Evolutionary conservation across 1,139 yeast species (phyloP), one percentile per base, ranked within the genome.

Genomic region (Pichia sp.): DNA sequence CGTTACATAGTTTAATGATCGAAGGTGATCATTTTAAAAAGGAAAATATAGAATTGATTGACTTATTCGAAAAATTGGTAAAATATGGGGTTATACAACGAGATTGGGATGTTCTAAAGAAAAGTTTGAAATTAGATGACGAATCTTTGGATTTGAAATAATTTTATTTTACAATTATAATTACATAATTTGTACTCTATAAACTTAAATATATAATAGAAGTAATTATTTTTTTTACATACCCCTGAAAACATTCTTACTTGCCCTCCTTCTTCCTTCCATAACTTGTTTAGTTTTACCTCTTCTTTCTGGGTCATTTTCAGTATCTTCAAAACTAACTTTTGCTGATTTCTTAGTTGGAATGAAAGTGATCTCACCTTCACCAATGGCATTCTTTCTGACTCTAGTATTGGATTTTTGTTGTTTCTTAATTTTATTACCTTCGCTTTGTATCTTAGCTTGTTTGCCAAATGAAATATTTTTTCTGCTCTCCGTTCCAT

Each of bases 241-340:
- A 45, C 95, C 94, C 56, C 96, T 78, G 70, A 87, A 86, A 36
- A 78, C 83, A 62, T 87, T 87, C 58, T 80, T 85, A 52, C 94
- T 81, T n/a, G 96, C 97, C 54, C 90, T 77, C 70, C 97, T 80
- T 65, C 96, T 79, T 38, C 94, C 95, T 41, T 82, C 86, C 57
- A 72, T 82, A 51, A 89, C 74, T 64, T 86, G 96, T 57, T 74
- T 81, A 30, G 81, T 74, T 68, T 94, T 78, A 37, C 96, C 96
- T 45, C 70, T 74, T 48, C 70, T 69, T 42, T 65, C 67, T 10
- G 64, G 70, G 39, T 63, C 63, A 11, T 64, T 71, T 8, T 65
- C 71, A 6, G 22, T 20, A 42, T 66, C 64, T 56, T 54, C 64
- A 47, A 51, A 55, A 41, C 58, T 61, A 53, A 56, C 61, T 39